Conservation (phyloP, 177 flowering plant genomes). For the Vitis hybrid region DNA sequence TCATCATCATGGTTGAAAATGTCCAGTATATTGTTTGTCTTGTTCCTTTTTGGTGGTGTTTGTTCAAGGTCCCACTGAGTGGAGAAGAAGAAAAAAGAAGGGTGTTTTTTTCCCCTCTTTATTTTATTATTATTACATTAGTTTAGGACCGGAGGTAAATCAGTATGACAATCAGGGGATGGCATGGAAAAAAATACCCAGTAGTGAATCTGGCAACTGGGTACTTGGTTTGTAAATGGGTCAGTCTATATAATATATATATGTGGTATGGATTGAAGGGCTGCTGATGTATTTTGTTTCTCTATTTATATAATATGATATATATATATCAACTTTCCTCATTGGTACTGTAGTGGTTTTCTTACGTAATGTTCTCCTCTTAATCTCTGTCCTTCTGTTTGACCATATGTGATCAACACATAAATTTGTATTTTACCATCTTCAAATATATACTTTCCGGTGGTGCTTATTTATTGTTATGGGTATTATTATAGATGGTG, state of each 20-base stretch:
- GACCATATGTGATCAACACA: no score
- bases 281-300: background rate
- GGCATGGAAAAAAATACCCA: background rate
- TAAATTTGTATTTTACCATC: no score
- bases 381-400: background rate
- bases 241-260: background rate
- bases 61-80: constrained; percentile 13
- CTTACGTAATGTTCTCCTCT: background rate
- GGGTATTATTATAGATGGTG: no score
- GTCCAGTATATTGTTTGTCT: background rate
- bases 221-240: background rate
- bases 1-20: background rate
- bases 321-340: no score
- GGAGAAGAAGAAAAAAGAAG: background rate
- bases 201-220: background rate
- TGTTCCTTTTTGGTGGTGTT: constrained; percentile 5
- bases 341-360: background rate
- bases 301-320: no score
- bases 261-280: background rate
- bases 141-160: background rate
- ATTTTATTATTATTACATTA: background rate
- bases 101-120: background rate
- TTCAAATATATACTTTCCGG: no score
- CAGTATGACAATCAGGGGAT: background rate
- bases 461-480: no score